Evolutionary conservation across 805 yeast species (phyloP), one percentile per base, ranked within the genome.

Genomic region (Saturnispora ahearnii): DNA sequence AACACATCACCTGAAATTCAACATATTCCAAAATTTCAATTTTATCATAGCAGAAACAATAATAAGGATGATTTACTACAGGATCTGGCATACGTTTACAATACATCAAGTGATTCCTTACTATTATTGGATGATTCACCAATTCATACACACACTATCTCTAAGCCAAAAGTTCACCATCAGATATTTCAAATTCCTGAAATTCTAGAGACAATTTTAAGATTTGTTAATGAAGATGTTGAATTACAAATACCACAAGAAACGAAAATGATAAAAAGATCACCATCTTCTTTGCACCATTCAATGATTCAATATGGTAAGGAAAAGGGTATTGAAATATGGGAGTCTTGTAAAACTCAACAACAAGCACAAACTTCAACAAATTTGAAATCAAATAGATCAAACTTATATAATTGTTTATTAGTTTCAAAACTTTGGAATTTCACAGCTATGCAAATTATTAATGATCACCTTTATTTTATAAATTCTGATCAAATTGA

Each of bases 121-220:
- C 10, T 38, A 2, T 12, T 38, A 22, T 22, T 38, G 22, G 30
- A 38, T 11, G 5, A 22, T 24, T 12, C 30, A 38, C 10, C 29
- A 1, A 22, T 38, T 38, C 11, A 13, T 15, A 15, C 34, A 15
- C 8, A 30, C 9, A 1, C n/a, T 13, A n/a, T 18, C 9, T 12
- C 5, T 8, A 4, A 10, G 15, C 31, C 21, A 5, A 33, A 12
- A 18, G 10, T 28, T 11, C 29, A 42, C 9, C 52, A 52, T 30
- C 13, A 31, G 13, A 82, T 88, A 8, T 84, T 88, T 59, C 70
- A 73, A 46, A 80, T 84, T 33, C 96, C 96, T 0, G 96, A 88
- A 63, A 82, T 88, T 47, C 69, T 88, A 13, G 64, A 71, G 53
- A 71, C 73, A 49, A 84, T 88, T 11, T 64, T 87, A 22, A 67